These are phyloP conservation scores for Alternaria alternata DNA, from an alignment of 2,329 filamentous ascomycete species.

Conservation along the genomic window DNA sequence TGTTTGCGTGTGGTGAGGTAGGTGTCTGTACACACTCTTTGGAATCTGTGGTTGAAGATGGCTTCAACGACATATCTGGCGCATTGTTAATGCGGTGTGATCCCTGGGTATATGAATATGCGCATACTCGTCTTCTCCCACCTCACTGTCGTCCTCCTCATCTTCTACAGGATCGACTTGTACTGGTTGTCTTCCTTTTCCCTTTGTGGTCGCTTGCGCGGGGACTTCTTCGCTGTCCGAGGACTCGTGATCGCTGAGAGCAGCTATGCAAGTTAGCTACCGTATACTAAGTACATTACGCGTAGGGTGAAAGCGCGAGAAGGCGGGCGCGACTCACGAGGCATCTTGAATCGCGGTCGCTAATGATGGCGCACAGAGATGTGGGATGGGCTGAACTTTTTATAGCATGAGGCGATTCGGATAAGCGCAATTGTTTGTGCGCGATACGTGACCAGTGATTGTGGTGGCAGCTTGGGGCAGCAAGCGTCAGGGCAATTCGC, in stretches of 20 bases:
- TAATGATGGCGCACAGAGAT: slow-evolving; percentile 2
- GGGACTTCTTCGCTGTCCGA: slow-evolving; percentile 42
- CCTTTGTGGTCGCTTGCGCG: slow-evolving; percentile 32
- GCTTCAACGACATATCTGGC: slow-evolving; percentile 76
- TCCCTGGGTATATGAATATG: slow-evolving; percentile 38
- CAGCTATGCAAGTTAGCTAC: slow-evolving; percentile 44
- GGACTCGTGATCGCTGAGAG: slow-evolving; percentile 52
- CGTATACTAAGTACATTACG: slow-evolving; percentile 6
- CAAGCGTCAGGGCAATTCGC: slow-evolving; percentile 6
- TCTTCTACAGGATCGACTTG: slow-evolving; percentile 22
- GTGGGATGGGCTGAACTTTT: slow-evolving; percentile 2
- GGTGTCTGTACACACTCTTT: slow-evolving; percentile 20
- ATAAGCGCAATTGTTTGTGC: slow-evolving; percentile 20
- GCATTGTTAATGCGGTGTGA: slow-evolving; percentile 31
- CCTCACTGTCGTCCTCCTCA: slow-evolving; percentile 48
- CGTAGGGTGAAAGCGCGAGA: background rate
- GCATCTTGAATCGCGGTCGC: slow-evolving; percentile 38
- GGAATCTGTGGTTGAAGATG: slow-evolving; percentile 71
- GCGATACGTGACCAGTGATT: slow-evolving; percentile 10
- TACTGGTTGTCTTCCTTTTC: slow-evolving; percentile 11
- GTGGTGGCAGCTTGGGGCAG: slow-evolving; percentile 7
- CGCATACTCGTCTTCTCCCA: slow-evolving; percentile 53
- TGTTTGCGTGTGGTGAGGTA: slow-evolving; percentile 36
- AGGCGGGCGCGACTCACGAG: slow-evolving; percentile 40
- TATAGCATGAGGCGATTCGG: slow-evolving; percentile 2